A percentile compares a stretch with the other conserved stretches of the same genome.
Evolutionary conservation across 495 filamentous ascomycete species (phyloP).

Genomic region (Cercophora samala): DNA sequence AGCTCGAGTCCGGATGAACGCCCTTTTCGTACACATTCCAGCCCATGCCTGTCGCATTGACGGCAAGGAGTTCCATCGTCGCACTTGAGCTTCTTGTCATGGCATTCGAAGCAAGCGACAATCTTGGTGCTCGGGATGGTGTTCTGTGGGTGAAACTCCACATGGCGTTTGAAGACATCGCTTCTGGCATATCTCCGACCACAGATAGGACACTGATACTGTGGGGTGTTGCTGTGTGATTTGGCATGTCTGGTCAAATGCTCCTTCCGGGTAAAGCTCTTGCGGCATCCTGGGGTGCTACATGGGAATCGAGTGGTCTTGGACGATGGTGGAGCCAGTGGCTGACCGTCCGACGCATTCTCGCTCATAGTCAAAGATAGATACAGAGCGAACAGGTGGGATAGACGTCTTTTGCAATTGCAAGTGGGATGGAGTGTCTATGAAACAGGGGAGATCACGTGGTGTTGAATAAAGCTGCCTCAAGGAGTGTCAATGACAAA

Average conservation of each 20-base stretch:
- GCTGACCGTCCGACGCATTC: background rate
- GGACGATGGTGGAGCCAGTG: background rate
- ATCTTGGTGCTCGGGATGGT: background rate
- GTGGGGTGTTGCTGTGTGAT: constrained; percentile 26
- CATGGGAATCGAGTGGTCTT: constrained; percentile 20
- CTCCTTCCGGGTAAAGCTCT: constrained; percentile 31
- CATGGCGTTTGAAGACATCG: constrained; percentile 33
- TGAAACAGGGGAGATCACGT: background rate
- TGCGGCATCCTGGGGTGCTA: constrained; percentile 24
- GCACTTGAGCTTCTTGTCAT: constrained; percentile 10
- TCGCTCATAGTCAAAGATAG: background rate
- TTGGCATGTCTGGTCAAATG: constrained; percentile 33
- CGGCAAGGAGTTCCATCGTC: constrained; percentile 6
- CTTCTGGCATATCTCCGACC: constrained; percentile 32
- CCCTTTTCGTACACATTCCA: constrained; percentile 5
- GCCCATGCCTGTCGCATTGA: background rate
- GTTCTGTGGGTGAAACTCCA: constrained; percentile 28
- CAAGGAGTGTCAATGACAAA: background rate
- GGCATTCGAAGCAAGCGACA: constrained; percentile 2
- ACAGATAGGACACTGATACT: constrained; percentile 29
- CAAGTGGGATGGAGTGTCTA: background rate
- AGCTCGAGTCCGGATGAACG: background rate
- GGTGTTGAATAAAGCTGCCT: background rate
- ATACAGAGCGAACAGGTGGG: background rate
- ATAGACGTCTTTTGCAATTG: background rate